Percentiles rank a stretch among this genome's conserved stretches.
Evolutionary conservation across 1,139 yeast genomes (phyloP).

Genomic region (Geotrichum reessii): DNA sequence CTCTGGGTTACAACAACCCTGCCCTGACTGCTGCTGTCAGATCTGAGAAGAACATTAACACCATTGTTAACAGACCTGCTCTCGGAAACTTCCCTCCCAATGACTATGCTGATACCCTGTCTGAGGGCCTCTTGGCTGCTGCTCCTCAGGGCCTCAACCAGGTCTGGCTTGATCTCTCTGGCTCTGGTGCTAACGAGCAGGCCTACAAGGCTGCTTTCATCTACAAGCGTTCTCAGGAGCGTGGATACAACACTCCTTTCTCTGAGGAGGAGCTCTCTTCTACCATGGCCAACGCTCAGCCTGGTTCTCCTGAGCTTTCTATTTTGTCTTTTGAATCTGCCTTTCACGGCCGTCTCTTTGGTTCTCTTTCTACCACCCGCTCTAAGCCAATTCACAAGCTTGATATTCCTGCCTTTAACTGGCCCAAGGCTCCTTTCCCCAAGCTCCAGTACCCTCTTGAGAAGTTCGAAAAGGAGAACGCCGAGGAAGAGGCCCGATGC

Average conservation of each 20-base stretch:
- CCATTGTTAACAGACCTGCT: slow-evolving; percentile 72
- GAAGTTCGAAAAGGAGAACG: slow-evolving; percentile 49
- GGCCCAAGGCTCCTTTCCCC: slow-evolving; percentile 87
- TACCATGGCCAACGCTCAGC: slow-evolving; percentile 62
- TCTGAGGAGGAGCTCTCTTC: slow-evolving; percentile 56
- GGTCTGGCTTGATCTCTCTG: slow-evolving; percentile 71
- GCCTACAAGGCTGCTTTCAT: slow-evolving; percentile 82
- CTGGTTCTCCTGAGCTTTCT: slow-evolving; percentile 70
- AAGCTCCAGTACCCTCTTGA: slow-evolving; percentile 67
- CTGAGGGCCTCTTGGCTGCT: slow-evolving; percentile 51
- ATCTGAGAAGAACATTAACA: slow-evolving; percentile 59
- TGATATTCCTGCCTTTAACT: slow-evolving; percentile 76
- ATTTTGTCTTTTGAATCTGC: slow-evolving; percentile 67
- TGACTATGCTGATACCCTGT: slow-evolving; percentile 54
- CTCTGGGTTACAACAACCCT: slow-evolving; percentile 77
- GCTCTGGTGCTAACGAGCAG: slow-evolving; percentile 79
- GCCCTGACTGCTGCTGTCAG: slow-evolving; percentile 55
- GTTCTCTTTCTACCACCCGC: slow-evolving; percentile 70
- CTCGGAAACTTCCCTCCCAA: slow-evolving; percentile 67
- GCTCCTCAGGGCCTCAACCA: slow-evolving; percentile 68
- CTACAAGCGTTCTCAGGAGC: slow-evolving; percentile 59
- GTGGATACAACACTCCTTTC: slow-evolving; percentile 47
- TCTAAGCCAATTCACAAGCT: slow-evolving; percentile 80
- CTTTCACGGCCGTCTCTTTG: slow-evolving; percentile 81
- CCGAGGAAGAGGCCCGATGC: slow-evolving; percentile 62